Percentiles rank a stretch among this genome's conserved stretches.
Evolutionary conservation across 768 basidiomycete genomes (phyloP).

Genomic region (Lactarius tabidus): DNA sequence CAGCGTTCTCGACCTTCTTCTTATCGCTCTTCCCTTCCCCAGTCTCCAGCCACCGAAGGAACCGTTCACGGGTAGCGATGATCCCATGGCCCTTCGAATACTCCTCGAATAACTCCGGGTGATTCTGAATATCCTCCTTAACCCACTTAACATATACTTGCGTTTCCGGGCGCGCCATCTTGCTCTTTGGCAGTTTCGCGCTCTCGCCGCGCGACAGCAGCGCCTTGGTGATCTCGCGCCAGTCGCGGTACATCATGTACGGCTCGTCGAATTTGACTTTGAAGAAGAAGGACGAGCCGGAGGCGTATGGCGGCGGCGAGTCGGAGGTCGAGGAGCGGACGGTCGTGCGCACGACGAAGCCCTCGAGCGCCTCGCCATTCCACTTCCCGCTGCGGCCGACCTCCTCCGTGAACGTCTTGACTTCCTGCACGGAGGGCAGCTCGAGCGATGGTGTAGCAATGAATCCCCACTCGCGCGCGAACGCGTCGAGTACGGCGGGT

Average conservation of each 20-base stretch:
- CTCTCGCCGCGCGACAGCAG: conserved; percentile 46
- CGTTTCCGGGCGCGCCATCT: conserved; percentile 75
- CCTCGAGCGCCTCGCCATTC: conserved; percentile 84
- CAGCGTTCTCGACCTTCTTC: conserved; percentile 32
- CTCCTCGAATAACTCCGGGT: conserved; percentile 56
- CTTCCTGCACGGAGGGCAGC: conserved; percentile 59
- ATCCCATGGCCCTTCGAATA: conserved; percentile 78
- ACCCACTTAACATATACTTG: conserved; percentile 81
- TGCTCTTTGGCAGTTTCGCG: conserved; percentile 52
- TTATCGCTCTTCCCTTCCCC: conserved; percentile 40
- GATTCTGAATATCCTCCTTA: conserved; percentile 61
- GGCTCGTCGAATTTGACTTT: conserved; percentile 99
- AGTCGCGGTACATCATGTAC: conserved; percentile 97
- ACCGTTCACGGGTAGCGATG: conserved; percentile 75
- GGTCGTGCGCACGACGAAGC: conserved; percentile 86
- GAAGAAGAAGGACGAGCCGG: conserved; percentile 93
- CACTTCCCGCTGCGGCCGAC: conserved; percentile 68
- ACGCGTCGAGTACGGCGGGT: conserved; percentile 61
- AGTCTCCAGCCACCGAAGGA: conserved; percentile 61
- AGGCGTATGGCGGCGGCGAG: conserved; percentile 59
- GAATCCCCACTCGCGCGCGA: conserved; percentile 91
- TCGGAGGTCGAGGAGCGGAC: conserved; percentile 42
- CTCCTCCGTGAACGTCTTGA: conserved; percentile 66
- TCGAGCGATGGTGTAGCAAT: conserved; percentile 64
- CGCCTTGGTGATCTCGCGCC: conserved; percentile 87